Percentiles rank a stretch among this genome's conserved stretches.
phyloP scores from a whole-genome alignment of 2,329 filamentous ascomycete genomes.

The Rosellinia necatrix region DNA sequence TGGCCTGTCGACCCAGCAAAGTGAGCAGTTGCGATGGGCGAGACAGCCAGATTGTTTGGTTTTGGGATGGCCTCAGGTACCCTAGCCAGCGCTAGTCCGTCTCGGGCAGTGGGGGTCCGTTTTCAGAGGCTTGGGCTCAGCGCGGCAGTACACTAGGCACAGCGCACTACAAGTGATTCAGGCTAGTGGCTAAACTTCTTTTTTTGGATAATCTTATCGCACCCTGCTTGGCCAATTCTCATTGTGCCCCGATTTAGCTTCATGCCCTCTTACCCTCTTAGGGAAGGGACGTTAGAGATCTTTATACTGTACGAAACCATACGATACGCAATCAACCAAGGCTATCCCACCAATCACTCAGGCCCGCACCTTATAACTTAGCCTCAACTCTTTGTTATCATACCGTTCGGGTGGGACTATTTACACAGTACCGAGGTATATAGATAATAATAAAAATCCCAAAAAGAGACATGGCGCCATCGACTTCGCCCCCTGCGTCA shows the following conservation, averaged over 20 bases:
- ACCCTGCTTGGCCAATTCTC: conserved; percentile 13
- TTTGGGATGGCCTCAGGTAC: conserved; percentile 8
- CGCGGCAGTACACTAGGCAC: not conserved
- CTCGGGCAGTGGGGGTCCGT: not conserved
- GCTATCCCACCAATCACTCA: too few species aligned
- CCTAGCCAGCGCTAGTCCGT: too few species aligned
- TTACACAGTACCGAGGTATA: not conserved
- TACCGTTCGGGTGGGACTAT: not conserved
- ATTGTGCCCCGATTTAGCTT: not conserved
- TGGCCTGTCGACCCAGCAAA: not conserved
- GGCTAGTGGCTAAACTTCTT: conserved; percentile 23
- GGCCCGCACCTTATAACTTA: too few species aligned
- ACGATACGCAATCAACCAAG: not conserved
- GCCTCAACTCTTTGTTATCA: not conserved
- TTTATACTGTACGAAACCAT: not conserved
- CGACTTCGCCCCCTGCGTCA: conserved; percentile 19
- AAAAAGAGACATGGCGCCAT: conserved; percentile 20
- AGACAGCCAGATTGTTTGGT: conserved; percentile 7
- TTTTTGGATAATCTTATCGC: conserved; percentile 23
- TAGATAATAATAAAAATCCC: too few species aligned
- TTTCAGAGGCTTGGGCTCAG: not conserved
- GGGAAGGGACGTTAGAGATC: too few species aligned
- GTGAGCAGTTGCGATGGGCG: conserved; percentile 5
- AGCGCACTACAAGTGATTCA: not conserved
- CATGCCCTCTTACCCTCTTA: too few species aligned